Conservation (phyloP, 2,329 filamentous ascomycete genomes). For the Fusarium nygamai region DNA sequence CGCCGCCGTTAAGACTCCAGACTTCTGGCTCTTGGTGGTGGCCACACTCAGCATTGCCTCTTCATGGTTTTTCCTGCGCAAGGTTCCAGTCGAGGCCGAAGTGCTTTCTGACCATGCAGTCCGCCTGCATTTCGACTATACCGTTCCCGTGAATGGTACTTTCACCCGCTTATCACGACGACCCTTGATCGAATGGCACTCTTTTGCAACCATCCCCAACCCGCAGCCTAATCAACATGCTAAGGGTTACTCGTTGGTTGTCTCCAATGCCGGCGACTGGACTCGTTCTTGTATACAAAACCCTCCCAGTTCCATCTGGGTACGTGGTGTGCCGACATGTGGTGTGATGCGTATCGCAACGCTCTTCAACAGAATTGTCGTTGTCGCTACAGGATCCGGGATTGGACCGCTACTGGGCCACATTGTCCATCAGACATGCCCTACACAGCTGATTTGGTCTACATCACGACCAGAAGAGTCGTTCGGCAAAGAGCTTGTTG, state of each 20-base stretch:
- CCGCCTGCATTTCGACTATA: slow-evolving; percentile 74
- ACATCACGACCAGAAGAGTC: slow-evolving; percentile 69
- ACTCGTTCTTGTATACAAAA: slow-evolving; percentile 70
- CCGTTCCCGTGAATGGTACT: slow-evolving; percentile 60
- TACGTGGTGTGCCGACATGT: slow-evolving; percentile 72
- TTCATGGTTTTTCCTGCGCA: slow-evolving; percentile 78
- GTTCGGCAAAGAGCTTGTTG: slow-evolving; percentile 67
- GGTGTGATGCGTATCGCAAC: slow-evolving; percentile 75
- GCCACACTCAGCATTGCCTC: slow-evolving; percentile 74
- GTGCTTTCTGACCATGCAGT: slow-evolving; percentile 77
- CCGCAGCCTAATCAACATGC: slow-evolving; percentile 48
- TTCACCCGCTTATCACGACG: slow-evolving; percentile 67
- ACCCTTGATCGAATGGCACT: slow-evolving; percentile 77
- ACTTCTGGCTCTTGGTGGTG: slow-evolving; percentile 74
- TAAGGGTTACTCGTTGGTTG: slow-evolving; percentile 71
- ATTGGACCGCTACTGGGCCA: slow-evolving; percentile 75
- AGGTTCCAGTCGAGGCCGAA: slow-evolving; percentile 72
- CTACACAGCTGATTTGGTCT: slow-evolving; percentile 74
- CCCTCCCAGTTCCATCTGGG: slow-evolving; percentile 71
- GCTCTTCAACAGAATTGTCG: slow-evolving; percentile 71
- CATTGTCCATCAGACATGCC: slow-evolving; percentile 60
- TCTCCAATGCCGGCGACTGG: slow-evolving; percentile 82
- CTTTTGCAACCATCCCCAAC: slow-evolving; percentile 78
- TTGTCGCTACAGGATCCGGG: slow-evolving; percentile 78
- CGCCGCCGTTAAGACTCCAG: slow-evolving; percentile 51